A percentile compares a stretch with the other conserved stretches of the same genome.
Conservation (phyloP, 2,329 filamentous ascomycete species). For the Leptographium lundbergii region DNA sequence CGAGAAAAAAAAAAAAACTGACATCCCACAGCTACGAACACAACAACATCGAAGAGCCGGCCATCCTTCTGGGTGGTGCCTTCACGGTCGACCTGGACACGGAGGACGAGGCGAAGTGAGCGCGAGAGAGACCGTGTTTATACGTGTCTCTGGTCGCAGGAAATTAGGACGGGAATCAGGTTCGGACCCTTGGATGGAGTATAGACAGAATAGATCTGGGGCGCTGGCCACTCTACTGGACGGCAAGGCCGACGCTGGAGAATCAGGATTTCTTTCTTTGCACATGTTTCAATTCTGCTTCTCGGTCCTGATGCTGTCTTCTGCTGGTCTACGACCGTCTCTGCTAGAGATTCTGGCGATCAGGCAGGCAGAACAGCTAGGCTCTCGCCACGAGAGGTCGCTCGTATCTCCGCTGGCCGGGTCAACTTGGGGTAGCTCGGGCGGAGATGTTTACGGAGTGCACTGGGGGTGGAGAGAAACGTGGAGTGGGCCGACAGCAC, state of each 20-base stretch:
- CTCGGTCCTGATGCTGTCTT: no score
- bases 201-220: background rate
- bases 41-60: slow-evolving; percentile 63
- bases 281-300: background rate
- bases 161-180: background rate
- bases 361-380: background rate
- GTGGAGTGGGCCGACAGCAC: background rate
- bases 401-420: background rate
- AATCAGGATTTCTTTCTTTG: background rate
- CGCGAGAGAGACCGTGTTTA: no score
- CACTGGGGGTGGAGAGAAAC: background rate
- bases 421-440: background rate
- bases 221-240: background rate
- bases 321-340: no score
- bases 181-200: background rate
- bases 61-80: slow-evolving; percentile 63
- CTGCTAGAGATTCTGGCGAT: background rate
- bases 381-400: background rate
- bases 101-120: background rate
- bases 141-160: background rate
- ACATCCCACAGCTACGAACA: slow-evolving; percentile 56
- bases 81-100: slow-evolving; percentile 38
- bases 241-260: background rate
- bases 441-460: background rate
- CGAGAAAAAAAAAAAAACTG: background rate